A percentile compares a stretch with the other conserved stretches of the same genome.
phyloP scores from a whole-genome alignment of 2,329 filamentous ascomycete genomes.

The Talaromyces sp. region DNA sequence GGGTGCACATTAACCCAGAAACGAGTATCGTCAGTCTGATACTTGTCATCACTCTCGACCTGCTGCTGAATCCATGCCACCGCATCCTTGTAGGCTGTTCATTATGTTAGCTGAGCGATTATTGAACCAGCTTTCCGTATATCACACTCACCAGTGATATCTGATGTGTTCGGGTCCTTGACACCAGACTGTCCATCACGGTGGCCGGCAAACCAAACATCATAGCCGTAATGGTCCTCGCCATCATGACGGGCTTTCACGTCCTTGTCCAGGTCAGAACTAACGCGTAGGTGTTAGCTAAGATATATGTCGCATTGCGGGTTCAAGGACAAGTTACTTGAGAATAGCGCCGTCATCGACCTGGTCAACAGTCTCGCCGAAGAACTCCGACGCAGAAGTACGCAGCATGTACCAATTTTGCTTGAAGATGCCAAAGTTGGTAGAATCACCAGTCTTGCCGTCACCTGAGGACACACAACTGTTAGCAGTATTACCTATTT shows the following conservation, averaged over 20 bases:
- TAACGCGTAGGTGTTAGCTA: not conserved
- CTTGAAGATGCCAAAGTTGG: conserved; percentile 14
- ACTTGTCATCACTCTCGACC: conserved; percentile 14
- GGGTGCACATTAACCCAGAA: conserved; percentile 22
- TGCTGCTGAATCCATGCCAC: conserved; percentile 26
- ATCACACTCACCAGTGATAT: conserved; percentile 14
- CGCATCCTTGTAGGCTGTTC: conserved; percentile 19
- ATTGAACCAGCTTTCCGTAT: conserved; percentile 28
- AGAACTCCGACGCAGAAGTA: conserved; percentile 9
- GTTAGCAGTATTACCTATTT: not conserved
- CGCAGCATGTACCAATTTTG: conserved; percentile 7
- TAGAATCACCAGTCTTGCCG: conserved; percentile 15
- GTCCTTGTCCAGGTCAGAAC: conserved; percentile 15
- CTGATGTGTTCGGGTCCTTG: conserved; percentile 18
- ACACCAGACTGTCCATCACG: conserved; percentile 20
- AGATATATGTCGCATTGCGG: not conserved
- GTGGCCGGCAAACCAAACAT: conserved; percentile 22
- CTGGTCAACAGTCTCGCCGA: conserved; percentile 16
- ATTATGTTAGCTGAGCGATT: not conserved
- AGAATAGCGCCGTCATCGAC: conserved; percentile 19
- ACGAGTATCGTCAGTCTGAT: conserved; percentile 23
- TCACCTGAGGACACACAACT: conserved; percentile 12
- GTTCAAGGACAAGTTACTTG: conserved; percentile 12
- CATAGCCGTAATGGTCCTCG: conserved; percentile 20
- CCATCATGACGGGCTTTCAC: conserved; percentile 20